Percentiles rank a stretch among this genome's conserved stretches.
Evolutionary conservation across 177 flowering plant genomes (phyloP).

Genomic region (Vitis hybrid): DNA sequence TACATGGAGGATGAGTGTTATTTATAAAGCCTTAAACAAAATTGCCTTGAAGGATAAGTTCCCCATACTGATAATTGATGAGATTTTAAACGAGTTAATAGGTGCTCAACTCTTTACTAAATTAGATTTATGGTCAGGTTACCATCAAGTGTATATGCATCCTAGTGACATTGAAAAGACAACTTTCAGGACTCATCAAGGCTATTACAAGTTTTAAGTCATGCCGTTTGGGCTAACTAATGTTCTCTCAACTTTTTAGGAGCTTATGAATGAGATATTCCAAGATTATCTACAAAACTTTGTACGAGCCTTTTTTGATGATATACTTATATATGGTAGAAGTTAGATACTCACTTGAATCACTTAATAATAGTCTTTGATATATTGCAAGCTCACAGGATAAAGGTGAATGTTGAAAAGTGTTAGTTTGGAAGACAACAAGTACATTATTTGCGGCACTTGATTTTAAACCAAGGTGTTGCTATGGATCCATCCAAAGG

Average conservation of each 20-base stretch:
- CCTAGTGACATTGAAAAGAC: too few relatives aligned
- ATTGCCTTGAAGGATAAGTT: background rate
- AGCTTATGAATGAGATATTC: background rate
- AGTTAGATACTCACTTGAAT: background rate
- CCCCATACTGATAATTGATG: background rate
- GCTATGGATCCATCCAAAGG: background rate
- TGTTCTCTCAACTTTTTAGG: too few relatives aligned
- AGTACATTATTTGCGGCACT: background rate
- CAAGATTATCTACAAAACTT: background rate
- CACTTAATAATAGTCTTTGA: background rate
- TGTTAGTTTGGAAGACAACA: background rate
- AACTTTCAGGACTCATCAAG: too few relatives aligned
- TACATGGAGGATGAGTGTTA: background rate
- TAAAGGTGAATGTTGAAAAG: conserved; percentile 2
- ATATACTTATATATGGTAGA: conserved; percentile 9
- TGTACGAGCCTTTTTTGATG: conserved; percentile 4
- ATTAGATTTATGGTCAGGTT: too few relatives aligned
- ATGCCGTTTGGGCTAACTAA: too few relatives aligned
- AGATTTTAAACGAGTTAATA: background rate
- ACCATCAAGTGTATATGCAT: too few relatives aligned
- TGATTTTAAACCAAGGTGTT: background rate
- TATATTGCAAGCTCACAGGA: background rate
- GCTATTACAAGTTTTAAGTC: too few relatives aligned
- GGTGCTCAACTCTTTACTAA: too few relatives aligned
- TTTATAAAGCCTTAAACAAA: background rate